A percentile compares a stretch with the other conserved stretches of the same genome.
phyloP scores from a whole-genome alignment of 495 filamentous ascomycete species.

The Neurospora hispaniola region DNA sequence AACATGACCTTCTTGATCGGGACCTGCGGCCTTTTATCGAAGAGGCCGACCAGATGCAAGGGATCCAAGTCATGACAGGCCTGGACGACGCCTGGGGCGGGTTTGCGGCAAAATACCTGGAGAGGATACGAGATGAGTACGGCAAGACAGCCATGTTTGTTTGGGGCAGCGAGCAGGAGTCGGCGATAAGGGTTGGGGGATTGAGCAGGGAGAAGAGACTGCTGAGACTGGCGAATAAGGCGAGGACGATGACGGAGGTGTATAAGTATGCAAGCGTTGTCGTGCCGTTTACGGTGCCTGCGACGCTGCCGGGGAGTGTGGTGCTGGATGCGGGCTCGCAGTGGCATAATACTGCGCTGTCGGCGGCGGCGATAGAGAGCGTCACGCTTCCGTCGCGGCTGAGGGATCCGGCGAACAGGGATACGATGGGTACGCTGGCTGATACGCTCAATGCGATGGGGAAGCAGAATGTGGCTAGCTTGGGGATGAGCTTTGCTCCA shows the following conservation, averaged over 20 bases:
- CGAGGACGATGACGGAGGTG: constrained; percentile 54
- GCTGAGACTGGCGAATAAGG: constrained; percentile 52
- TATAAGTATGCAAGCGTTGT: constrained; percentile 65
- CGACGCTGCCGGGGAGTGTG: constrained; percentile 47
- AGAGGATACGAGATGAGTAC: constrained; percentile 78
- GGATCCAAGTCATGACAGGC: constrained; percentile 66
- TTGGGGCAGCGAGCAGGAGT: constrained; percentile 37
- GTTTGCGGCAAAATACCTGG: constrained; percentile 69
- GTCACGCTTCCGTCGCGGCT: constrained; percentile 68
- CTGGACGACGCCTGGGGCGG: constrained; percentile 92
- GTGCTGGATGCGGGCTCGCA: constrained; percentile 51
- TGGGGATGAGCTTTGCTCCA: constrained; percentile 43
- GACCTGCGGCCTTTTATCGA: constrained; percentile 81
- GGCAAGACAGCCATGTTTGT: constrained; percentile 77
- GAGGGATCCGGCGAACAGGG: constrained; percentile 38
- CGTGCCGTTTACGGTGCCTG: constrained; percentile 59
- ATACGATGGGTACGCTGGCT: constrained; percentile 52
- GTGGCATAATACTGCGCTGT: constrained; percentile 75
- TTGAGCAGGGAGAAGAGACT: constrained; percentile 32
- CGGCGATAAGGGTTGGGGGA: background rate
- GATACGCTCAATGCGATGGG: constrained; percentile 65
- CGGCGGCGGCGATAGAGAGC: constrained; percentile 70
- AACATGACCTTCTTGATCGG: constrained; percentile 78
- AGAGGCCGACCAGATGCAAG: constrained; percentile 88
- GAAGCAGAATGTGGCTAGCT: constrained; percentile 67